Evolutionary conservation across 2,329 filamentous ascomycete species (phyloP).

Genomic region (Blastomyces silverae): DNA sequence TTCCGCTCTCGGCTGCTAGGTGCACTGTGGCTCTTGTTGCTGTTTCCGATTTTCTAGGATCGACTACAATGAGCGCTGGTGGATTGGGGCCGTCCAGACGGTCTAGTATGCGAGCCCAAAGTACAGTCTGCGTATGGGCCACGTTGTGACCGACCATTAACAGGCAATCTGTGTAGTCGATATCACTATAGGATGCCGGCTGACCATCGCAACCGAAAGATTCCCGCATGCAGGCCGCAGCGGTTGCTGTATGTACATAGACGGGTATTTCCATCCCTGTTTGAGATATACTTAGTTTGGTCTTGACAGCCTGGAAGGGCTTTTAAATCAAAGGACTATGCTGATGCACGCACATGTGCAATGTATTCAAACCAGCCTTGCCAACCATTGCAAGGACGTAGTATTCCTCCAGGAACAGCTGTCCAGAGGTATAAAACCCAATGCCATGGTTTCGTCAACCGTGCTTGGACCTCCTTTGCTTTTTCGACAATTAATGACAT

Average conservation of each 20-base stretch:
- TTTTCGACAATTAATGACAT: too few relatives aligned
- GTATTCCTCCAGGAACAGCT: slow-evolving; percentile 38
- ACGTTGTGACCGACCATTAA: slow-evolving; percentile 38
- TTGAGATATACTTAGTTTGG: neutral
- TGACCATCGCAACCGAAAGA: slow-evolving; percentile 37
- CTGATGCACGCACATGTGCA: slow-evolving; percentile 31
- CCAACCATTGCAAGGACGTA: slow-evolving; percentile 37
- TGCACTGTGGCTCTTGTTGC: slow-evolving; percentile 34
- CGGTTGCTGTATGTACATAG: slow-evolving; percentile 37
- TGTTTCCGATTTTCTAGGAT: slow-evolving; percentile 32
- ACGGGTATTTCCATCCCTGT: slow-evolving; percentile 38
- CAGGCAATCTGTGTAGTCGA: slow-evolving; percentile 35
- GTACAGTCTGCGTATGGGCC: slow-evolving; percentile 34
- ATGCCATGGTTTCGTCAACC: slow-evolving; percentile 36
- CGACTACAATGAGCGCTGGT: slow-evolving; percentile 34
- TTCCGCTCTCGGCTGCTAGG: slow-evolving; percentile 32
- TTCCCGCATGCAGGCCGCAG: slow-evolving; percentile 37
- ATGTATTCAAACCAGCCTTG: slow-evolving; percentile 35
- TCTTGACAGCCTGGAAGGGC: neutral
- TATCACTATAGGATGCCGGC: slow-evolving; percentile 34
- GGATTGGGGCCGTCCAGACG: slow-evolving; percentile 33
- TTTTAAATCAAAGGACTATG: neutral
- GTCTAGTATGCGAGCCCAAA: slow-evolving; percentile 35
- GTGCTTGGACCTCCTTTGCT: too few relatives aligned
- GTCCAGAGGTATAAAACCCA: slow-evolving; percentile 37